Evolutionary conservation across 2,329 filamentous ascomycete genomes (phyloP).

Genomic region (Colletotrichum melonis): DNA sequence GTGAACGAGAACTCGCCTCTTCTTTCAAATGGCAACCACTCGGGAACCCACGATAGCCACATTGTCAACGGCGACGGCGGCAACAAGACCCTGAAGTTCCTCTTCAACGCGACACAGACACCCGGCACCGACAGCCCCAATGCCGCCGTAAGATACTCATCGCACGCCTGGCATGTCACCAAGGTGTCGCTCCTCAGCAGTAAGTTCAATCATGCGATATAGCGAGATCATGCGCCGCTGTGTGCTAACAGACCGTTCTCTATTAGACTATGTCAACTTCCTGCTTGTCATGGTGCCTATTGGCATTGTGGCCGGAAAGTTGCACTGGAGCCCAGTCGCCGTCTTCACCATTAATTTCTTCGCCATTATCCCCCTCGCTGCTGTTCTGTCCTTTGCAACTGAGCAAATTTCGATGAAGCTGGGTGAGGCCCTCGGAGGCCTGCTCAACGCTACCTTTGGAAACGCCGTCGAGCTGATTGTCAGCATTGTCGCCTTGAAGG

Average conservation of each 20-base stretch:
- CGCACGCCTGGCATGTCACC: conserved; percentile 64
- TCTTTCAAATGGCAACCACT: conserved; percentile 48
- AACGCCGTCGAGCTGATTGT: conserved; percentile 87
- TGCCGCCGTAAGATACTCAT: conserved; percentile 55
- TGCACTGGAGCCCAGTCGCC: conserved; percentile 72
- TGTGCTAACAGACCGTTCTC: conserved; percentile 11
- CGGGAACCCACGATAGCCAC: conserved; percentile 34
- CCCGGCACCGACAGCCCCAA: conserved; percentile 64
- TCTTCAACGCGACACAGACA: conserved; percentile 61
- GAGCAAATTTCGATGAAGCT: conserved; percentile 80
- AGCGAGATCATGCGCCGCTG: neutral
- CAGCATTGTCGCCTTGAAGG: conserved; percentile 88
- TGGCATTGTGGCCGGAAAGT: conserved; percentile 74
- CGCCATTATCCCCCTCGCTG: conserved; percentile 81
- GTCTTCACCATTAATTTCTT: conserved; percentile 85
- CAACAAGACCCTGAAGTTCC: conserved; percentile 51
- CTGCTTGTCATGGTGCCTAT: conserved; percentile 80
- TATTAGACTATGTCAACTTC: conserved; percentile 72
- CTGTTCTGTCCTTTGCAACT: conserved; percentile 80
- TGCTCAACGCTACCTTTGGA: conserved; percentile 82
- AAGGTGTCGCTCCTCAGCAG: conserved; percentile 70
- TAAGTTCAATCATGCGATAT: conserved; percentile 48
- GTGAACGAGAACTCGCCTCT: conserved; percentile 56
- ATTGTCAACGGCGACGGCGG: conserved; percentile 36
- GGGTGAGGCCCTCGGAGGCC: conserved; percentile 78